Evolutionary conservation across 306 rosid species (phyloP), one percentile per base, ranked within the genome.

Genomic region (Fragaria iinumae): DNA sequence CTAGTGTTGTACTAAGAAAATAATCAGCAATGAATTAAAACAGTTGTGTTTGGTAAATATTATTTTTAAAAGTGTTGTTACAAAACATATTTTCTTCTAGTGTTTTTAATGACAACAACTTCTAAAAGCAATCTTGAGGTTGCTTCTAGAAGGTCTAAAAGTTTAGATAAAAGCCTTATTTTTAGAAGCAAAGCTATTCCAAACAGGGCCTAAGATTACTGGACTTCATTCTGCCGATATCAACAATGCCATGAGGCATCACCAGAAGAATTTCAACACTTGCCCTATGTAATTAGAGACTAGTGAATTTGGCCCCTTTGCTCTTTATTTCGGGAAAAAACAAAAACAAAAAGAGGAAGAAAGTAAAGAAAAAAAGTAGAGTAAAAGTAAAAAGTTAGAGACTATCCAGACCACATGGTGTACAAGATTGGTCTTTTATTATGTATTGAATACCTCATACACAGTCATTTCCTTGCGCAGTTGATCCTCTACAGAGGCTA

Each of bases 401-500:
- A 68, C 39, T 20, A 53, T 23, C 29, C 20, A 60, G 32, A 60
- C 8, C 34, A 63, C 41, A 32, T 38, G 7, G 10, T 47, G 50
- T 47, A 69, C 66, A n/a, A 72, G 21, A 72, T n/a, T 53, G 36
- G 50, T 48, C 27, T 29, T 53, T 18, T 36, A 7, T 11, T 34
- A 49, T 64, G 71, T 72, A 78, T 71, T 70, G 77, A 80, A 69
- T 80, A 91, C 98, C 96, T 90, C 97, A 63, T 90, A 91, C n/a
- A 94, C 91, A 43, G 93, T 89, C 93, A 89, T 92, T 86, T 92
- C 98, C 89, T 89, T 92, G 44, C 82, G 88, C 41, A 90, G 85
- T 81, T 95, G 97, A 84, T 87, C 87, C 90, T 95, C 97, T 72
- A 88, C 92, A 13, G 96, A 90, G 67, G 96, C 90, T 72, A 92